phyloP scores from a whole-genome alignment of 1,284 basidiomycete species.

The Violaceomyces palustris region DNA sequence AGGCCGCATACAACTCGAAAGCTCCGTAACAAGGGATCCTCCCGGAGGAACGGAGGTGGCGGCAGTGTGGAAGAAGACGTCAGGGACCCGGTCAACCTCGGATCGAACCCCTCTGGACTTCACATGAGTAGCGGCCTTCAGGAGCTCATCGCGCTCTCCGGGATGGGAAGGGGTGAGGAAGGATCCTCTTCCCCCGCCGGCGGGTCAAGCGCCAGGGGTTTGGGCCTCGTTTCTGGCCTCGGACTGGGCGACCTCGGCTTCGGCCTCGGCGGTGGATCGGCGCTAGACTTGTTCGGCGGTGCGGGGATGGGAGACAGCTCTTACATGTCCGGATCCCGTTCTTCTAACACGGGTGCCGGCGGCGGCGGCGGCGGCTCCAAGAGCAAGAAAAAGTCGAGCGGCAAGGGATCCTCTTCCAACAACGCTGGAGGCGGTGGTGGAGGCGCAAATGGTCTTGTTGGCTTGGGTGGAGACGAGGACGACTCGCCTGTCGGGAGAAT shows the following conservation, averaged over 20 bases:
- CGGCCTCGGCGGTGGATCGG: slow-evolving; percentile 21
- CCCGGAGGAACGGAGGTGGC: slow-evolving; percentile 8
- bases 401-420: too few relatives aligned
- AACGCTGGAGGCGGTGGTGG: too few relatives aligned
- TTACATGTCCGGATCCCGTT: slow-evolving; percentile 32
- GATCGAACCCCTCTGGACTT: neutral
- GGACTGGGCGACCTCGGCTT: slow-evolving; percentile 24
- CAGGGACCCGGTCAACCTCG: slow-evolving; percentile 12
- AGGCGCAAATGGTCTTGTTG: slow-evolving; percentile 10
- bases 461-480: slow-evolving; percentile 18
- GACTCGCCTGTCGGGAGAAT: slow-evolving; percentile 25
- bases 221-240: slow-evolving; percentile 10
- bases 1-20: slow-evolving; percentile 50
- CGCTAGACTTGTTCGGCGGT: slow-evolving; percentile 17
- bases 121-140: slow-evolving; percentile 28
- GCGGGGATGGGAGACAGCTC: slow-evolving; percentile 38
- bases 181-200: slow-evolving; percentile 4
- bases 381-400: slow-evolving; percentile 35
- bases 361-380: slow-evolving; percentile 20
- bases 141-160: slow-evolving; percentile 31
- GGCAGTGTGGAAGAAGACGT: slow-evolving; percentile 13
- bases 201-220: neutral
- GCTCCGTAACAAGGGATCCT: slow-evolving; percentile 44
- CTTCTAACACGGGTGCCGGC: slow-evolving; percentile 12
- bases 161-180: slow-evolving; percentile 25